These are phyloP conservation scores for Pleurostoma richardsiae DNA, from an alignment of 2,329 filamentous ascomycete species.

Conservation along the genomic window DNA sequence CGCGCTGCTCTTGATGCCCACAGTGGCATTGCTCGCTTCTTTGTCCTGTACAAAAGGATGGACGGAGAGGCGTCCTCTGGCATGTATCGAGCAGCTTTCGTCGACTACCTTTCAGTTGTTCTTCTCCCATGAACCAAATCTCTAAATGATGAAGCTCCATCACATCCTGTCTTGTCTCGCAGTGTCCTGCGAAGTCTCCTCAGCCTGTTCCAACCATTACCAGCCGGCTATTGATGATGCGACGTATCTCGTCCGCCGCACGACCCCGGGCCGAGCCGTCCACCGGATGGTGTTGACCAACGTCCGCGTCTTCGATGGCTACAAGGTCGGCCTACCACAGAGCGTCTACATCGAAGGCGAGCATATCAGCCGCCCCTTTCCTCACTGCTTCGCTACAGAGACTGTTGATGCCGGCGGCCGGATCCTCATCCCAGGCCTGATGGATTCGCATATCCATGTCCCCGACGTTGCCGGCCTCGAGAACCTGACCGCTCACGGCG, in stretches of 20 bases:
- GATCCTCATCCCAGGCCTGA: constrained; percentile 21
- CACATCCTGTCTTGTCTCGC: not conserved
- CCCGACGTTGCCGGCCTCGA: constrained; percentile 12
- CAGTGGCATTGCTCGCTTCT: no score
- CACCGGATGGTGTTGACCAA: not conserved
- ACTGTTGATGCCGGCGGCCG: constrained; percentile 16
- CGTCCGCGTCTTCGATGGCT: constrained; percentile 3
- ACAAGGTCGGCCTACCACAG: not conserved
- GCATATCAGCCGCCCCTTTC: not conserved
- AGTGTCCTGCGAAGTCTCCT: not conserved
- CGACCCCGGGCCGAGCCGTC: not conserved
- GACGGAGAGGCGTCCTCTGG: no score
- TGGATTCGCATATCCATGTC: constrained; percentile 21
- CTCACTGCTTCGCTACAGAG: not conserved
- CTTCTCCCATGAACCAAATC: no score
- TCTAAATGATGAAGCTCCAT: not conserved
- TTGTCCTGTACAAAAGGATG: no score
- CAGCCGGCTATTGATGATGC: not conserved
- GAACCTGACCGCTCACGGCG: constrained; percentile 16
- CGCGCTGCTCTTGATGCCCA: no score
- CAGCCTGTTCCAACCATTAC: not conserved
- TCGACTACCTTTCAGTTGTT: no score
- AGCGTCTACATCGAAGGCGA: constrained; percentile 1
- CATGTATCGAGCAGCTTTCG: no score
- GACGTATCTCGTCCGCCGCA: not conserved